A percentile compares a stretch with the other conserved stretches of the same genome.
Evolutionary conservation across 495 filamentous ascomycete species (phyloP).

Genomic region (Neurospora terricola): DNA sequence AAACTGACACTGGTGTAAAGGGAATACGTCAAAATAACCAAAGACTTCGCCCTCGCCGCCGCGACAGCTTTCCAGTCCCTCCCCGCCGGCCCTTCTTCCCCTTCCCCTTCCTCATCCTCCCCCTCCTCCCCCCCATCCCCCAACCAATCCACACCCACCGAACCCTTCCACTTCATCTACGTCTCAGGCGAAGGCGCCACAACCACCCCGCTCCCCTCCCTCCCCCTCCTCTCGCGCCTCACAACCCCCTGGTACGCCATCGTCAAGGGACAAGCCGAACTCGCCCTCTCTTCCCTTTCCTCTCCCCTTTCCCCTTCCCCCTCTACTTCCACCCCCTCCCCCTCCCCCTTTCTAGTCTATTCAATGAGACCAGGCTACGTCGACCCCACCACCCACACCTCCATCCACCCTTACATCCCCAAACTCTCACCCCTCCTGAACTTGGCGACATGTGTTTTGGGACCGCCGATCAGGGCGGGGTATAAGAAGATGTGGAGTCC

Average conservation of each 20-base stretch:
- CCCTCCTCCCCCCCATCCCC: conserved; percentile 24
- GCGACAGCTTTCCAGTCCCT: conserved; percentile 51
- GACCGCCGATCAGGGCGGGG: conserved; percentile 9
- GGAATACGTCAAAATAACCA: conserved; percentile 58
- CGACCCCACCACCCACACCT: conserved; percentile 36
- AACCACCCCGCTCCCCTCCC: conserved; percentile 37
- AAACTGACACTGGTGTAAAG: conserved; percentile 22
- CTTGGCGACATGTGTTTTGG: conserved; percentile 10
- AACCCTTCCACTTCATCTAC: conserved; percentile 57
- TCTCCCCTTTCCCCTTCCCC: not conserved
- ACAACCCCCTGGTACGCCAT: not conserved
- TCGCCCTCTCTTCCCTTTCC: conserved; percentile 27
- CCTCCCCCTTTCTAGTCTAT: not conserved
- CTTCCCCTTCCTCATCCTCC: conserved; percentile 44
- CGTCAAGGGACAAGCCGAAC: conserved; percentile 56
- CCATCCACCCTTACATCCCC: conserved; percentile 40
- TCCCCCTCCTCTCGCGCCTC: conserved; percentile 41
- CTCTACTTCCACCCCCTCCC: no score
- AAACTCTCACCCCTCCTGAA: not conserved
- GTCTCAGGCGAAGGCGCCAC: conserved; percentile 53
- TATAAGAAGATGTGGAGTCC: conserved; percentile 24
- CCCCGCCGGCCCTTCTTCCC: conserved; percentile 11
- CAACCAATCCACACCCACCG: conserved; percentile 6
- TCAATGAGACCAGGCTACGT: conserved; percentile 44
- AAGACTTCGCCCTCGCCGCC: conserved; percentile 46